phyloP scores from a whole-genome alignment of 192 early-diverging fungal genomes.

The Lobosporangium transversale region DNA sequence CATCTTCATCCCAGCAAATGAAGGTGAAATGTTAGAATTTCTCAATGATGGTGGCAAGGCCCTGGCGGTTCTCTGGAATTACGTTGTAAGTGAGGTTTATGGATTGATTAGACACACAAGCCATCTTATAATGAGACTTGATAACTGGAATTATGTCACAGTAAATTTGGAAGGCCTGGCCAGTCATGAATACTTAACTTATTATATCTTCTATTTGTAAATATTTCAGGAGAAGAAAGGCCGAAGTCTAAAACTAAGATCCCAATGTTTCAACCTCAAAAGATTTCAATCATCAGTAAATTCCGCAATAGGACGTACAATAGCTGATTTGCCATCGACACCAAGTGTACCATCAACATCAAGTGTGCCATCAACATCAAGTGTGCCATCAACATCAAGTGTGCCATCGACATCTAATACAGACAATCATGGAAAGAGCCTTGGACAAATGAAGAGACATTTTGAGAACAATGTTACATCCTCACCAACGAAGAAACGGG shows the following conservation, averaged over 20 bases:
- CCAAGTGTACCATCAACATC: no score
- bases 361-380: no score
- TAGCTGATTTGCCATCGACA: background rate
- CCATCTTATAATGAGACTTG: background rate
- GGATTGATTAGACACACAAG: background rate
- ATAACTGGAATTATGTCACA: slow-evolving; percentile 1
- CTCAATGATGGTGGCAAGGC: background rate
- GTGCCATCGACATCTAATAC: no score
- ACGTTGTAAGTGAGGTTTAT: background rate
- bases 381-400: no score
- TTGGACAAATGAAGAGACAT: background rate
- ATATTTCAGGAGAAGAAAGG: background rate
- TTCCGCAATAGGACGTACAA: background rate
- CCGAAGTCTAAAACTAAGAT: background rate
- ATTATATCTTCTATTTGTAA: background rate
- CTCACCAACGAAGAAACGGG: background rate
- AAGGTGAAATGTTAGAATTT: background rate
- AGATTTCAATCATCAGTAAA: background rate
- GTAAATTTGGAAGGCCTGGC: slow-evolving; percentile 3
- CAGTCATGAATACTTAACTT: background rate
- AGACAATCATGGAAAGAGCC: slow-evolving; percentile 1
- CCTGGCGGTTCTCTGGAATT: background rate
- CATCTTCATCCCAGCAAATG: background rate
- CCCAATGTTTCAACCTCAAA: background rate
- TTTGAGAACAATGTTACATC: slow-evolving; percentile 1